Conservation (phyloP, 2,329 filamentous ascomycete genomes). For the Aspergillus unguis region DNA sequence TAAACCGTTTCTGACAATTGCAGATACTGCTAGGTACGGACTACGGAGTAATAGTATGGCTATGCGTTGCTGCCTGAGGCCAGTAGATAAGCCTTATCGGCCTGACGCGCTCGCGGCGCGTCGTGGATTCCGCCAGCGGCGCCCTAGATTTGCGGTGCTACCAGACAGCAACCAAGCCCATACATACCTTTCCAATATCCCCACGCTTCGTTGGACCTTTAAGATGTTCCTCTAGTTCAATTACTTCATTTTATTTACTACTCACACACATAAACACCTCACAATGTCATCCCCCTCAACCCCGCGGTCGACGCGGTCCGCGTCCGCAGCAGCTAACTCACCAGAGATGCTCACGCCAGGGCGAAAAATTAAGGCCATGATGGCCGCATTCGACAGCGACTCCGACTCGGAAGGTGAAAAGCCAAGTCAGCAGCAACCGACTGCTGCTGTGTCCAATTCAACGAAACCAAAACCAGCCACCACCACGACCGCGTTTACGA, state of each 20-base stretch:
- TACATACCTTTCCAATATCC: background rate
- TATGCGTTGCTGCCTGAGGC: background rate
- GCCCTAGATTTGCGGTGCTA: slow-evolving; percentile 6
- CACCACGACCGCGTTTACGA: background rate
- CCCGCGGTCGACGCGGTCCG: slow-evolving; percentile 33
- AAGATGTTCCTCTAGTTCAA: slow-evolving; percentile 3
- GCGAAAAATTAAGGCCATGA: slow-evolving; percentile 49
- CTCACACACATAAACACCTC: background rate
- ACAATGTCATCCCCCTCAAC: slow-evolving; percentile 34
- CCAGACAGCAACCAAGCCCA: background rate
- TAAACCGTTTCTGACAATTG: no score
- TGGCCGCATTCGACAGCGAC: slow-evolving; percentile 48
- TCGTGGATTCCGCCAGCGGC: slow-evolving; percentile 11
- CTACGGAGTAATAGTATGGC: slow-evolving; percentile 1
- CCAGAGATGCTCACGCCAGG: slow-evolving; percentile 42
- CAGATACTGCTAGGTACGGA: no score
- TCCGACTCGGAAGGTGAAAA: slow-evolving; percentile 44
- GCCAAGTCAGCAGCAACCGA: slow-evolving; percentile 10
- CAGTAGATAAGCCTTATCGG: slow-evolving; percentile 5
- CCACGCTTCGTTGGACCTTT: background rate
- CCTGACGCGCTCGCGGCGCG: slow-evolving; percentile 18
- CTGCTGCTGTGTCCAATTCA: slow-evolving; percentile 5
- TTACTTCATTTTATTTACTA: background rate
- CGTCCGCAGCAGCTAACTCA: slow-evolving; percentile 27
- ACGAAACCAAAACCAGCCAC: background rate